Evolutionary conservation across 768 basidiomycete species (phyloP).

Genomic region (Myochromella boudieri): DNA sequence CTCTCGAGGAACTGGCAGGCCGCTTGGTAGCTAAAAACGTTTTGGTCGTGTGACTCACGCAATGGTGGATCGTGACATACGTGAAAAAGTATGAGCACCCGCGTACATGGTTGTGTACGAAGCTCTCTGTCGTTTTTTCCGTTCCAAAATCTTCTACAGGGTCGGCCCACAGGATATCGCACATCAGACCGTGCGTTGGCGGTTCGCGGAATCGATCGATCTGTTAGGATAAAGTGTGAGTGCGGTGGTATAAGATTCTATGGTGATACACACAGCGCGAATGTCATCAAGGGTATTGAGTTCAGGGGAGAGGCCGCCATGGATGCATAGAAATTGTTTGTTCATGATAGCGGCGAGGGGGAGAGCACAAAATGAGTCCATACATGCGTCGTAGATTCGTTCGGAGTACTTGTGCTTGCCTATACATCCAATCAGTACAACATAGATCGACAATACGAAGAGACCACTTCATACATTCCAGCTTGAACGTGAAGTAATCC

Average conservation of each 20-base stretch:
- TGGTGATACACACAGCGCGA: slow-evolving; percentile 57
- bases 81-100: slow-evolving; percentile 95
- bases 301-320: slow-evolving; percentile 95
- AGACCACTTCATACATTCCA: slow-evolving; percentile 74
- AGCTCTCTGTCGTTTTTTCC: slow-evolving; percentile 88
- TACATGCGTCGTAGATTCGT: slow-evolving; percentile 93
- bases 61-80: slow-evolving; percentile 24
- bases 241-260: background rate
- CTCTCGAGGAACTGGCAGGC: slow-evolving; percentile 97
- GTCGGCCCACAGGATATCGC: slow-evolving; percentile 98
- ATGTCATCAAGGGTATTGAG: slow-evolving; percentile 95
- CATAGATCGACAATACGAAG: background rate
- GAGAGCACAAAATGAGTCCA: slow-evolving; percentile 95
- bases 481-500: slow-evolving; percentile 98
- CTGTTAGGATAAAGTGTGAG: slow-evolving; percentile 35
- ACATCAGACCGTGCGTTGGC: slow-evolving; percentile 96
- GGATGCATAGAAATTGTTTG: slow-evolving; percentile 98
- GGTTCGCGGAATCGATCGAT: slow-evolving; percentile 99
- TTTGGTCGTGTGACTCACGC: slow-evolving; percentile 6
- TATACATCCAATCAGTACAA: slow-evolving; percentile 27
- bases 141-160: slow-evolving; percentile 97
- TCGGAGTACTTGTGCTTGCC: slow-evolving; percentile 99
- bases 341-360: slow-evolving; percentile 99
- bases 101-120: slow-evolving; percentile 94
- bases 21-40: slow-evolving; percentile 75